phyloP scores from a whole-genome alignment of 164 flowering plant genomes.

The Chimonanthus praecox region DNA sequence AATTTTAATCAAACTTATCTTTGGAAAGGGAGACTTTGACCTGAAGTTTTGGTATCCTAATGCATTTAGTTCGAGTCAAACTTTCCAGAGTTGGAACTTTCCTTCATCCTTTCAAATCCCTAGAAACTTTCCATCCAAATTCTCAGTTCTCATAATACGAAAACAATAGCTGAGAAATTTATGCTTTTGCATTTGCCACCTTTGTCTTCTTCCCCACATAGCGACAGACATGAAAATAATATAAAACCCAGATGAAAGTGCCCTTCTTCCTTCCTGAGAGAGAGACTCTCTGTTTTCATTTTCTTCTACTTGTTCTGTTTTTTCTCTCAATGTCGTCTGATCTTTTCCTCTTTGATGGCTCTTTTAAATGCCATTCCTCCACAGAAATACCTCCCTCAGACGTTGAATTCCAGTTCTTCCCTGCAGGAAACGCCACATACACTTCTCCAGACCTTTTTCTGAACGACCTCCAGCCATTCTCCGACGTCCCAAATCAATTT shows the following conservation, averaged over 20 bases:
- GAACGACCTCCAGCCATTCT: slow-evolving; percentile 11
- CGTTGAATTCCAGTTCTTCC: slow-evolving; percentile 25
- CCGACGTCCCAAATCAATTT: slow-evolving; percentile 13
- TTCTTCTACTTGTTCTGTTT: slow-evolving; percentile 1
- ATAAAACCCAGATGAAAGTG: not conserved
- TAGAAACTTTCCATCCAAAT: too few relatives aligned
- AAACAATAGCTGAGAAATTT: too few relatives aligned
- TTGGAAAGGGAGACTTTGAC: too few relatives aligned
- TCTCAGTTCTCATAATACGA: too few relatives aligned
- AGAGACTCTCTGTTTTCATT: not conserved
- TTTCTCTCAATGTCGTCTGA: slow-evolving; percentile 50
- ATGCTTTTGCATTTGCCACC: too few relatives aligned
- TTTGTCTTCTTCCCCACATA: not conserved
- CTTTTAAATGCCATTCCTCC: slow-evolving; percentile 18
- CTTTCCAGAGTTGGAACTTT: too few relatives aligned
- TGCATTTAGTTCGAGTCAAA: too few relatives aligned
- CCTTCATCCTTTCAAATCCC: too few relatives aligned
- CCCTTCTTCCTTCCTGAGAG: not conserved
- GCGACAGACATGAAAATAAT: too few relatives aligned
- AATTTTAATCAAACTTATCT: too few relatives aligned
- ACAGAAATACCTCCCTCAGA: slow-evolving; percentile 1
- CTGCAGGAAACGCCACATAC: slow-evolving; percentile 29
- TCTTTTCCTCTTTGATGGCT: slow-evolving; percentile 28
- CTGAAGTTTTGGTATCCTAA: too few relatives aligned
- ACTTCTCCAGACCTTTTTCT: slow-evolving; percentile 30